Percentiles rank a stretch among this genome's conserved stretches.
phyloP scores from a whole-genome alignment of 2,329 filamentous ascomycete species.

The Paraphaeosphaeria minitans region DNA sequence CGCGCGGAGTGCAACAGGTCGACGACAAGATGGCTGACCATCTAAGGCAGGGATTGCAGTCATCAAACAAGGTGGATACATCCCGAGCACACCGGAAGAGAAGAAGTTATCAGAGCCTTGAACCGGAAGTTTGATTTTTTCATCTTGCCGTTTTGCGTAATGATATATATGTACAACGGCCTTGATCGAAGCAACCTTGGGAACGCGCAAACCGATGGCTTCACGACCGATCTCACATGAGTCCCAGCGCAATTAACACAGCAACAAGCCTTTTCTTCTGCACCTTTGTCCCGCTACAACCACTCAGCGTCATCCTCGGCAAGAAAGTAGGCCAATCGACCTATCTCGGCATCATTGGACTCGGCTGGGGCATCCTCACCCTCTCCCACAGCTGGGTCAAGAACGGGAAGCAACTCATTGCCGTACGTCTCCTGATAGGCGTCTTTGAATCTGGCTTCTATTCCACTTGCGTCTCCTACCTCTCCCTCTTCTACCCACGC shows the following conservation, averaged over 20 bases:
- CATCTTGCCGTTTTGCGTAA: constrained; percentile 26
- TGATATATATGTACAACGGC: constrained; percentile 31
- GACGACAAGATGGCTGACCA: constrained; percentile 11
- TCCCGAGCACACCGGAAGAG: constrained; percentile 8
- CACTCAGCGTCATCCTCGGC: constrained; percentile 25
- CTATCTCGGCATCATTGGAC: constrained; percentile 15
- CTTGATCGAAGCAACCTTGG: constrained; percentile 32
- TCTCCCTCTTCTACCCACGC: constrained; percentile 56
- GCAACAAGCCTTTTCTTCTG: constrained; percentile 34
- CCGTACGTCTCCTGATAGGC: constrained; percentile 42
- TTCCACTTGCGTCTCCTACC: constrained; percentile 59
- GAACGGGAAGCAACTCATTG: constrained; percentile 23
- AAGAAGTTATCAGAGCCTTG: constrained; percentile 12
- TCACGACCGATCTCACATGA: constrained; percentile 29
- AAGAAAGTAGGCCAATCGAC: constrained; percentile 24
- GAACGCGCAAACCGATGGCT: constrained; percentile 35
- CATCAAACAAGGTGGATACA: constrained; percentile 16
- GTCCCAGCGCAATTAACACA: constrained; percentile 29
- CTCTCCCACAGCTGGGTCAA: constrained; percentile 30
- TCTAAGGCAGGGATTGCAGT: constrained; percentile 8
- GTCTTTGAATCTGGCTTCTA: constrained; percentile 61
- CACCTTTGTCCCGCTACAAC: constrained; percentile 31
- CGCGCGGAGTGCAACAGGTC: not conserved
- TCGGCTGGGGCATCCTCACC: constrained; percentile 33
- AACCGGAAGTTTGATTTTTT: constrained; percentile 30